phyloP scores from a whole-genome alignment of 768 basidiomycete species.

The Lactifluus hygrophoroides region DNA sequence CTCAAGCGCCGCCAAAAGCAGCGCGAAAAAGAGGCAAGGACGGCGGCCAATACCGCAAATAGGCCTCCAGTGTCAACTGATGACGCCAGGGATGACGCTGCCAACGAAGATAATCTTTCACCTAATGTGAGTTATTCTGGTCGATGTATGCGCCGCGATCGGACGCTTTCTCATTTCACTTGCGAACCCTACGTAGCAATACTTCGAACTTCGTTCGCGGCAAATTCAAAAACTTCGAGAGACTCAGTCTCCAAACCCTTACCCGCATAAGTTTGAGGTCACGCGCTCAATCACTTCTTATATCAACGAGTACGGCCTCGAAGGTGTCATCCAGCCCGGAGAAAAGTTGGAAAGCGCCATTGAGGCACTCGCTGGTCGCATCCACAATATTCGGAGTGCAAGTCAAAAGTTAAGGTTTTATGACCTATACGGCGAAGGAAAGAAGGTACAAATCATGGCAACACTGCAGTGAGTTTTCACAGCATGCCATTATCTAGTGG shows the following conservation, averaged over 20 bases:
- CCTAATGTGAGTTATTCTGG: slow-evolving; percentile 62
- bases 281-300: slow-evolving; percentile 64
- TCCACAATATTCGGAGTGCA: slow-evolving; percentile 81
- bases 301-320: slow-evolving; percentile 62
- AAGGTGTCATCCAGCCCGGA: slow-evolving; percentile 62
- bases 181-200: slow-evolving; percentile 57
- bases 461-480: slow-evolving; percentile 55
- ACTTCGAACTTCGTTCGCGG: slow-evolving; percentile 87
- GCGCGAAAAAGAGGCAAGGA: slow-evolving; percentile 61
- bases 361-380: slow-evolving; percentile 78
- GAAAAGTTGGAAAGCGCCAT: slow-evolving; percentile 48
- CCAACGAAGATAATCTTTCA: slow-evolving; percentile 75
- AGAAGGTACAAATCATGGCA: slow-evolving; percentile 93
- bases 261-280: slow-evolving; percentile 99
- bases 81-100: slow-evolving; percentile 30
- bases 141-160: neutral
- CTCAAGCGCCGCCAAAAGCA: slow-evolving; percentile 90
- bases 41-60: slow-evolving; percentile 63
- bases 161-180: neutral
- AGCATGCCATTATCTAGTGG: neutral
- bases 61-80: slow-evolving; percentile 33
- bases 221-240: slow-evolving; percentile 80
- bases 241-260: slow-evolving; percentile 84
- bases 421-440: slow-evolving; percentile 87
- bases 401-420: slow-evolving; percentile 88